Base-by-base conservation (phyloP, 2,329 filamentous ascomycete genomes). In the Chaetomium olivaceum region DNA sequence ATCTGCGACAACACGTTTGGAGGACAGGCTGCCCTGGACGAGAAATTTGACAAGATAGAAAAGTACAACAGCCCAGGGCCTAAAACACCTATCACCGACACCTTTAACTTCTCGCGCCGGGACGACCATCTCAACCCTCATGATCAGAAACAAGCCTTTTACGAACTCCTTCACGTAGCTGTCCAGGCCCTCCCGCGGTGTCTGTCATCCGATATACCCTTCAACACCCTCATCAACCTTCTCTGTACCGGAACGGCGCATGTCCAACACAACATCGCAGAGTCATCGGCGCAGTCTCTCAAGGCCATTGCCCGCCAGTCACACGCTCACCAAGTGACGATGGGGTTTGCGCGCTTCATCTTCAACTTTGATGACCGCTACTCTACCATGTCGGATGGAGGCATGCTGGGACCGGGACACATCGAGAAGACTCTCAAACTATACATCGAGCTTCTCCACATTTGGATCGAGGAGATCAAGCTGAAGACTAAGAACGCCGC, bases 321-420 rank as follows among this genome's bases (percentile, higher is more conserved):
- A 8, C 91, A 97, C 77, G 93, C 95, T 0, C 93, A 99, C 71
- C 91, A 95, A 76, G 95, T 99, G 3, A 97, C 93, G 0, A 97
- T 96, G 78, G 94, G 95, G 0, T 99, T 99, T 78, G 92, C 95
- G 46, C 86, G 93, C 29, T 99, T 98, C 78, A 99, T 99, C 61
- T 99, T 99, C 80, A 97, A 95, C 71, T 99, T 98, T 76, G 96
- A 99, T 76, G 93, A 96, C 71, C 89, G 93, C 27, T 99, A 99
- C 76, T 92, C 94, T 0, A 98, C 95, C 36, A 97, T 98, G 89
- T 97, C 93, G 11, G 95, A 99, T 74, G 95, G 96, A 36, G 95
- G 95, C 2, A 95, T 99, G 89, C 87, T 99, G 27, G 95, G 94
- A 0, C 89, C 92, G 39, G 91, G 90, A 4, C 95, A 99, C 74